Evolutionary conservation across 83 land plant genomes (phyloP).

Genomic region (Picea abies): DNA sequence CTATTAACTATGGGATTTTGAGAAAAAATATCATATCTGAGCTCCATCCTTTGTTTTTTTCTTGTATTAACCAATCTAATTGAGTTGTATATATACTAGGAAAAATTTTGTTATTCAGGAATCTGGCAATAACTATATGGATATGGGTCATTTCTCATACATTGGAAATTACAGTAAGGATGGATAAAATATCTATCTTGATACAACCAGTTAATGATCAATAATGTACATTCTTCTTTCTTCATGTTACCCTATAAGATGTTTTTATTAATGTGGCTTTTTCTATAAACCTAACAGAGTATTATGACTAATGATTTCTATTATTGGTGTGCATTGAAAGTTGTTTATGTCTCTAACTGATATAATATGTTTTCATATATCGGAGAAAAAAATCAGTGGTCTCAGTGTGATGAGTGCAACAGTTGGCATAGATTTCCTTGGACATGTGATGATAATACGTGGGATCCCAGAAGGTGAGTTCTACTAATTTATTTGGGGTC

Average conservation of each 20-base stretch:
- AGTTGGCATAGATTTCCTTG: slow-evolving; percentile 74
- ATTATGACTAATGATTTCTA: neutral
- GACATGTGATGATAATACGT: slow-evolving; percentile 59
- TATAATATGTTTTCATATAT: neutral
- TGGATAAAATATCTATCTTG: too few species aligned
- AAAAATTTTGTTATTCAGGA: too few species aligned
- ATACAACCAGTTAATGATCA: neutral
- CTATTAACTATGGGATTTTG: too few species aligned
- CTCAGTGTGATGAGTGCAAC: slow-evolving; percentile 64
- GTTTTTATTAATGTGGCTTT: neutral
- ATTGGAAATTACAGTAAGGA: too few species aligned
- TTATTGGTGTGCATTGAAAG: neutral
- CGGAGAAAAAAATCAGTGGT: slow-evolving; percentile 70
- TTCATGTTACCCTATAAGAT: neutral
- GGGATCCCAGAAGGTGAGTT: slow-evolving; percentile 65
- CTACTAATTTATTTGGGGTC: neutral
- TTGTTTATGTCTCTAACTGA: slow-evolving; percentile 6
- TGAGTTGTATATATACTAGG: too few species aligned
- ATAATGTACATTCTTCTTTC: neutral
- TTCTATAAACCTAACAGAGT: neutral
- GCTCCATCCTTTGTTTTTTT: too few species aligned
- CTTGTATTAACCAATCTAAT: too few species aligned
- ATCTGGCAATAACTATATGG: too few species aligned
- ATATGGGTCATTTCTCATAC: too few species aligned
- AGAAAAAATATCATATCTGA: too few species aligned